phyloP scores from a whole-genome alignment of 2,329 filamentous ascomycete genomes.

The Fusarium nelsonii region DNA sequence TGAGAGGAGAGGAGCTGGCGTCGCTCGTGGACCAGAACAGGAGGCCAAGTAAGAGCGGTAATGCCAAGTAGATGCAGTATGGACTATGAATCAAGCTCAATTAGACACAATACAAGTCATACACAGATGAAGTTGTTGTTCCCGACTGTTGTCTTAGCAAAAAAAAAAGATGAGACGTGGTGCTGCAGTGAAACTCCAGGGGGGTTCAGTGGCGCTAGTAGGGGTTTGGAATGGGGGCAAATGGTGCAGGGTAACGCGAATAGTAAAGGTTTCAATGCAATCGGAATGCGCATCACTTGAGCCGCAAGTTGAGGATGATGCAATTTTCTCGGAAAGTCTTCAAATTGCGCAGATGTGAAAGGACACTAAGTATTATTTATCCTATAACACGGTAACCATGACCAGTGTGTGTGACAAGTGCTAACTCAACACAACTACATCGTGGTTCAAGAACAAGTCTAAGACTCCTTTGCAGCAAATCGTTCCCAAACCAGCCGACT shows the following conservation, averaged over 20 bases:
- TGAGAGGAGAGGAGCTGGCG: not conserved
- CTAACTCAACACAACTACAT: no score
- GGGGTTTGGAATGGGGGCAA: constrained; percentile 36
- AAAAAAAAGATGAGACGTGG: constrained; percentile 37
- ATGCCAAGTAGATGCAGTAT: not conserved
- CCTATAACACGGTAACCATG: no score
- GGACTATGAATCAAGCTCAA: no score
- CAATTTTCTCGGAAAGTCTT: not conserved
- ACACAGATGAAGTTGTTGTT: not conserved
- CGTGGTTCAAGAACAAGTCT: no score
- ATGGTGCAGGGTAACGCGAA: constrained; percentile 19
- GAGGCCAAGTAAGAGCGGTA: not conserved
- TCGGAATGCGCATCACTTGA: not conserved
- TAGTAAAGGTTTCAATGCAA: constrained; percentile 12
- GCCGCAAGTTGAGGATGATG: not conserved
- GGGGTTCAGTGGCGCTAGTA: constrained; percentile 28
- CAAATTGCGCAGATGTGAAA: no score
- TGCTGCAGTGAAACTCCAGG: constrained; percentile 40
- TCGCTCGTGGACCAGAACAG: not conserved
- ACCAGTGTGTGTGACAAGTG: no score
- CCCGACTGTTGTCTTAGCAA: not conserved
- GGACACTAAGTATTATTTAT: no score
- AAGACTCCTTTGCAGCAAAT: no score
- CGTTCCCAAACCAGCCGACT: no score
- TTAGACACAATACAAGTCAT: not conserved